Percentiles rank a stretch among this genome's conserved stretches.
phyloP scores from a whole-genome alignment of 2,329 filamentous ascomycete species.

The Teratosphaeria zuluensis region DNA sequence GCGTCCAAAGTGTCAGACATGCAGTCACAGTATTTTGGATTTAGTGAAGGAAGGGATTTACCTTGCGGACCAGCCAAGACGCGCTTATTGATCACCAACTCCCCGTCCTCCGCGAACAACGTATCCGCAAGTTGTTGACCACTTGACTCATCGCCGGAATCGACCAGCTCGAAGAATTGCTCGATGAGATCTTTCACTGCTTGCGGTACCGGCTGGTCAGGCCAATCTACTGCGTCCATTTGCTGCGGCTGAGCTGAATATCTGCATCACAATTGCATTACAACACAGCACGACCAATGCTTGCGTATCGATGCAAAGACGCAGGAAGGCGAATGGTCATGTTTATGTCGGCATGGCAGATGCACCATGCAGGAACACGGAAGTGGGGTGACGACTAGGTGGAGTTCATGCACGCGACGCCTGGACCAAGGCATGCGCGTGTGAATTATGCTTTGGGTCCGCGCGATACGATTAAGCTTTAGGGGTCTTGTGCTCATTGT shows the following conservation, averaged over 20 bases:
- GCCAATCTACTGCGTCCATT: constrained; percentile 6
- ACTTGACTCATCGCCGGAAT: not conserved
- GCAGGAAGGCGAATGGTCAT: not conserved
- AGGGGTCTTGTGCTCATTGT: not conserved
- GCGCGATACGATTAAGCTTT: not conserved
- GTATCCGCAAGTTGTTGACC: not conserved
- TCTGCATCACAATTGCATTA: not conserved
- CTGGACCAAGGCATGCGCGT: not conserved
- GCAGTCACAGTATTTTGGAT: too few species aligned
- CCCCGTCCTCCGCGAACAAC: constrained; percentile 4
- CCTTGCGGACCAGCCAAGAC: constrained; percentile 2
- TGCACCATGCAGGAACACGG: not conserved
- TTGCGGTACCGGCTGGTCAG: constrained; percentile 3
- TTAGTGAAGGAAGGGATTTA: not conserved
- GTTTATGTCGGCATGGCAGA: too few species aligned
- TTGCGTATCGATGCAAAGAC: not conserved
- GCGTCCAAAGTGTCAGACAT: not conserved
- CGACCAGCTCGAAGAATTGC: constrained; percentile 4
- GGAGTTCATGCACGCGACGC: not conserved
- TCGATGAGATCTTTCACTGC: constrained; percentile 3
- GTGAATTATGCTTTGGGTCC: not conserved
- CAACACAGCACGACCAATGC: not conserved
- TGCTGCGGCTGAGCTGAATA: too few species aligned
- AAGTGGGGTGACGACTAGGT: not conserved
- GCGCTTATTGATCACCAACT: constrained; percentile 6